Base-by-base conservation (phyloP, 1,284 basidiomycete species). In the Fomitopsis betulina region DNA sequence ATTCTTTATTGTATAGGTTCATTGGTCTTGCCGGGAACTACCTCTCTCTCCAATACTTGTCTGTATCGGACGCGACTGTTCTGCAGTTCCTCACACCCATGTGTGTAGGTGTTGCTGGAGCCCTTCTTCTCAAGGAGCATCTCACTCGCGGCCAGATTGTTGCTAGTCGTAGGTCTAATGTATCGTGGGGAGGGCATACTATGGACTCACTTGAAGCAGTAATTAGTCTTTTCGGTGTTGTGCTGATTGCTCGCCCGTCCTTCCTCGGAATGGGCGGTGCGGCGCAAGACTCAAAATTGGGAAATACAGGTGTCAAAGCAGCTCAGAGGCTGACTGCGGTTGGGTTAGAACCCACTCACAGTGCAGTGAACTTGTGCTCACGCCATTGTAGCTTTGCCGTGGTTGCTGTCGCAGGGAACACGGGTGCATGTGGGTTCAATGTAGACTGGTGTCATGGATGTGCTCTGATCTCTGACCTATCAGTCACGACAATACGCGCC, bases 81-180 rank as follows among this genome's bases (percentile, higher is more conserved):
- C 76, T 95, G 53, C 86, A 85, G 0, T 94, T 93, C 73, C 77
- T 95, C 10, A 72, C 81, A 0, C 93, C 93, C 0, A 79, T 86
- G 57, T 77, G 80, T 10, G 91, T 88, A 0, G 85, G 83, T 0
- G 68, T 92, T 19, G 73, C 86, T 2, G 91, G 86, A 0, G 83
- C 82, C 6, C 58, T 93, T 2, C 75, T 93, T 23, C 75, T 95
- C 8, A 78, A 81, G 15, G 92, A 94, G 68, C 73, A 70, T 0
- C 84, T 91, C 62, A 79, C 80, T 0, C 70, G 73, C 52, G 78
- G 75, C 59, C 85, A 94, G 69, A 76, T 80, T 2, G 37, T 85
- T 8, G 87, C 89, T 2, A 88, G 87, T 15, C 50, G 87, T 87
- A 62, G 67, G 85, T 15, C 12, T 30, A 30, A 3, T 9, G 35